A percentile compares a stretch with the other conserved stretches of the same genome.
phyloP scores from a whole-genome alignment of 495 filamentous ascomycete species.

The Collariella sp. region DNA sequence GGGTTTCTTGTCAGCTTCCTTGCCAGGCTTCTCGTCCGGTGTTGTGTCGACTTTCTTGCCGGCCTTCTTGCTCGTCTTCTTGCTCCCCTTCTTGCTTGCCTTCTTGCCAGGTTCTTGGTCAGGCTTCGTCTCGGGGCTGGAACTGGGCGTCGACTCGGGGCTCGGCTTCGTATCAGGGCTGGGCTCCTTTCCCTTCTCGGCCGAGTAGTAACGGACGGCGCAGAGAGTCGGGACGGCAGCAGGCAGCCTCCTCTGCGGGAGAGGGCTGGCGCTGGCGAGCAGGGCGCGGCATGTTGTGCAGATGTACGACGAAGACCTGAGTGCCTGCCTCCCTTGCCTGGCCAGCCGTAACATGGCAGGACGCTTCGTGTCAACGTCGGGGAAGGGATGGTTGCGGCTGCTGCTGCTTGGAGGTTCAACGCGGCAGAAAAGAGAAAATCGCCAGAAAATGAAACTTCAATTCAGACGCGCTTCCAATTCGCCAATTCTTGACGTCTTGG shows the following conservation, averaged over 20 bases:
- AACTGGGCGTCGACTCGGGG: too few species aligned
- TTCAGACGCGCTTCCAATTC: too few species aligned
- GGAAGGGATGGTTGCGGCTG: not conserved
- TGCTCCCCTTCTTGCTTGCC: not conserved
- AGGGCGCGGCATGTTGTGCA: conserved; percentile 20
- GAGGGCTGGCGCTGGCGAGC: conserved; percentile 1
- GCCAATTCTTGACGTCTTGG: too few species aligned
- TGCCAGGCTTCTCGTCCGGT: not conserved
- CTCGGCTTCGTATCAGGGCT: too few species aligned
- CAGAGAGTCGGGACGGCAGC: not conserved
- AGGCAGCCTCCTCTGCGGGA: not conserved
- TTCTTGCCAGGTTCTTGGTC: not conserved
- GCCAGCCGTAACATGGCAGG: conserved; percentile 17
- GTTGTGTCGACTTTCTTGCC: not conserved
- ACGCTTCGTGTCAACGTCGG: not conserved
- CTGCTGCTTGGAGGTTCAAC: too few species aligned
- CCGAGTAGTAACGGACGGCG: conserved; percentile 8
- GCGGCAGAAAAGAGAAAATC: too few species aligned
- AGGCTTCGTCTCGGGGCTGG: conserved; percentile 1
- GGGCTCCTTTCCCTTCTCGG: conserved; percentile 12
- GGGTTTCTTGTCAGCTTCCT: not conserved
- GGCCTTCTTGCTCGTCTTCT: too few species aligned
- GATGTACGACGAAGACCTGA: conserved; percentile 11
- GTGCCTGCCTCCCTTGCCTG: conserved; percentile 2
- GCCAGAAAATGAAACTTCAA: too few species aligned